Conservation (phyloP, 495 filamentous ascomycete genomes). For the Hypoxylon rickii region DNA sequence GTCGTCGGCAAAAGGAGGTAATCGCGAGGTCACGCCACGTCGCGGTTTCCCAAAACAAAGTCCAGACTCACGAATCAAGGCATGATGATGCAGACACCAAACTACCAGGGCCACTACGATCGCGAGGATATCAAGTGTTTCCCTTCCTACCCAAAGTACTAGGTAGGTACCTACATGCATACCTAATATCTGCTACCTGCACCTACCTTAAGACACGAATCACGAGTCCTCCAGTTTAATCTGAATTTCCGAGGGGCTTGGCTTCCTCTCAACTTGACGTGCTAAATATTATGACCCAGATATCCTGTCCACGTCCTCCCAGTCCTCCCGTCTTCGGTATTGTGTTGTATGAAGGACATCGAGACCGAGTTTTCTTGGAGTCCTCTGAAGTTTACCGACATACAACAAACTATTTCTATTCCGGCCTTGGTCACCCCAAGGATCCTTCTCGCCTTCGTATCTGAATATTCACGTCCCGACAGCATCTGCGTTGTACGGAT, state of each 20-base stretch:
- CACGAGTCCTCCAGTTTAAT: constrained; percentile 6
- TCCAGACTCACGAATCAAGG: constrained; percentile 1
- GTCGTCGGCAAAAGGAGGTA: constrained; percentile 6
- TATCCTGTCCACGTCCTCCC: background rate
- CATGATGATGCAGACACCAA: constrained; percentile 13
- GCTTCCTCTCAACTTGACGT: constrained; percentile 11
- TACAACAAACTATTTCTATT: constrained; percentile 5
- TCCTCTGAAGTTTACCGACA: background rate
- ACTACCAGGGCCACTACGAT: constrained; percentile 9
- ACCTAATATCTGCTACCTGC: too few relatives aligned
- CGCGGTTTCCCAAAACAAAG: constrained; percentile 17
- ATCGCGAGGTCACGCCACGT: constrained; percentile 8
- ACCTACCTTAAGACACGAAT: constrained; percentile 7
- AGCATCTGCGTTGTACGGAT: constrained; percentile 16
- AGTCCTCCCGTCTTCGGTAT: too few relatives aligned
- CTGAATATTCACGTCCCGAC: background rate
- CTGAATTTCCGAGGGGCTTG: constrained; percentile 12
- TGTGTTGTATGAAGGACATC: constrained; percentile 4
- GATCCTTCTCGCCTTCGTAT: too few relatives aligned
- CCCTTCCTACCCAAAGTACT: too few relatives aligned
- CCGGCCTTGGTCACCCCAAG: background rate
- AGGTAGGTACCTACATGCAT: too few relatives aligned
- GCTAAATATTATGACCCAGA: background rate
- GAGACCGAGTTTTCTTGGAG: background rate
- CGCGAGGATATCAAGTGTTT: background rate